These are phyloP conservation scores for Lepidium aucheri DNA, from an alignment of 345 rosid genomes.

Conservation along the genomic window DNA sequence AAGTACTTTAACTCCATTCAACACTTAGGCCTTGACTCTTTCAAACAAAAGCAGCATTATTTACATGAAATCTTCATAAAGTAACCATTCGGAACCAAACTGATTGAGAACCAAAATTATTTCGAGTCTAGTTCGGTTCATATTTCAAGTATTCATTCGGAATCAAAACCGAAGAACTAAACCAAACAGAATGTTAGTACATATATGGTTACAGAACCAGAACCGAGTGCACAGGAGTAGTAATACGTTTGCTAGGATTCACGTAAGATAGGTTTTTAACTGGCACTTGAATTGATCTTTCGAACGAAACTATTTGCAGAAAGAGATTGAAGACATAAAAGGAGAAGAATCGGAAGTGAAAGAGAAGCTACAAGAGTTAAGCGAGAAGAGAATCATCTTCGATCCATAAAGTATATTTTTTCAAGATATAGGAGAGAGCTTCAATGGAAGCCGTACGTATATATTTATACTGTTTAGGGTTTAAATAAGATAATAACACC, in stretches of 20 bases:
- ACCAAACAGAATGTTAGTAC: too few species aligned
- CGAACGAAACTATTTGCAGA: constrained; percentile 22
- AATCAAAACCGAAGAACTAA: too few species aligned
- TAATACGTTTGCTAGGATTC: background rate
- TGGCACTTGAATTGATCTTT: background rate
- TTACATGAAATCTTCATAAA: too few species aligned
- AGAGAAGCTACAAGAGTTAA: constrained; percentile 26
- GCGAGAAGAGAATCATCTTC: constrained; percentile 20
- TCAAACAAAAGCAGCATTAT: background rate
- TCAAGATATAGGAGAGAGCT: background rate
- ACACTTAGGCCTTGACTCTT: background rate
- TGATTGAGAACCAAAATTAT: too few species aligned
- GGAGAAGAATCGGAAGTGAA: constrained; percentile 16
- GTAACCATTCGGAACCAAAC: too few species aligned
- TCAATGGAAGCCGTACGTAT: background rate
- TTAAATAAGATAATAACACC: background rate
- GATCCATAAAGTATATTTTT: constrained; percentile 22
- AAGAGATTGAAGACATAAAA: constrained; percentile 15
- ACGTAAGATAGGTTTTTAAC: background rate
- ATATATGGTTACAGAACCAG: too few species aligned
- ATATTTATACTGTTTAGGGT: constrained; percentile 7
- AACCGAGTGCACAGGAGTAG: too few species aligned
- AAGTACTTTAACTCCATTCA: constrained; percentile 27
- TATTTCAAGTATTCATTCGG: too few species aligned
- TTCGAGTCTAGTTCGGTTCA: too few species aligned